Percentiles rank a stretch among this genome's conserved stretches.
phyloP scores from a whole-genome alignment of 1,139 yeast species.

The Hemisphaericaspora lyxosophila region DNA sequence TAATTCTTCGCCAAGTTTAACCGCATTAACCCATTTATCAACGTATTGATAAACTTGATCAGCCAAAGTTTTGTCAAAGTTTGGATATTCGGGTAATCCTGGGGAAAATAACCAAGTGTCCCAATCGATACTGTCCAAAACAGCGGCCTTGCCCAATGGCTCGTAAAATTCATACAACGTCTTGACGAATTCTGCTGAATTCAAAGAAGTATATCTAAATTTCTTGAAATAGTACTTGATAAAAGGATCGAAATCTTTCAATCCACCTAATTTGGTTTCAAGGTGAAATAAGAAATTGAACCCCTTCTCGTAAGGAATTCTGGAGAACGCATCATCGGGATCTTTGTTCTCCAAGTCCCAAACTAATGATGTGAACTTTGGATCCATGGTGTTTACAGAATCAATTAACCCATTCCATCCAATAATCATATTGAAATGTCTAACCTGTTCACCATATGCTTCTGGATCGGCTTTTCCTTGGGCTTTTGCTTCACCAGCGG shows the following conservation, averaged over 20 bases:
- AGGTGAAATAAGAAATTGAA: slow-evolving; percentile 32
- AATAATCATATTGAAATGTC: slow-evolving; percentile 32
- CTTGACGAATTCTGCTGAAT: slow-evolving; percentile 30
- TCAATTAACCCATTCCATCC: slow-evolving; percentile 33
- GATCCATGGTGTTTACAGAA: slow-evolving; percentile 20
- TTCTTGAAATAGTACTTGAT: slow-evolving; percentile 33
- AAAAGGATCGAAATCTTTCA: slow-evolving; percentile 29
- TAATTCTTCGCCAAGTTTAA: slow-evolving; percentile 8
- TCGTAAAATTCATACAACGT: slow-evolving; percentile 30
- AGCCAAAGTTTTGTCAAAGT: slow-evolving; percentile 33
- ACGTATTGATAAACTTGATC: slow-evolving; percentile 29
- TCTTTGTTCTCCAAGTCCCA: slow-evolving; percentile 29
- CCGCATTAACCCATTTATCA: slow-evolving; percentile 24
- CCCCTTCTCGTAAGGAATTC: slow-evolving; percentile 39
- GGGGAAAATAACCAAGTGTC: slow-evolving; percentile 29
- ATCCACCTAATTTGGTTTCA: slow-evolving; percentile 30
- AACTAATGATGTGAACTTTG: slow-evolving; percentile 26
- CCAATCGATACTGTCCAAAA: slow-evolving; percentile 26
- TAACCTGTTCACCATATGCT: slow-evolving; percentile 29
- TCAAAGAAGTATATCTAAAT: slow-evolving; percentile 32
- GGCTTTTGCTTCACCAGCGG: slow-evolving; percentile 24
- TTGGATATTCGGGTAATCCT: slow-evolving; percentile 34
- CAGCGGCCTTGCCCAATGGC: slow-evolving; percentile 19
- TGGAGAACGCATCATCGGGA: slow-evolving; percentile 38
- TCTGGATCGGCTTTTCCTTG: slow-evolving; percentile 21